Conservation (phyloP, 176 grass and related monocot genomes). For the Puya raimondii region DNA sequence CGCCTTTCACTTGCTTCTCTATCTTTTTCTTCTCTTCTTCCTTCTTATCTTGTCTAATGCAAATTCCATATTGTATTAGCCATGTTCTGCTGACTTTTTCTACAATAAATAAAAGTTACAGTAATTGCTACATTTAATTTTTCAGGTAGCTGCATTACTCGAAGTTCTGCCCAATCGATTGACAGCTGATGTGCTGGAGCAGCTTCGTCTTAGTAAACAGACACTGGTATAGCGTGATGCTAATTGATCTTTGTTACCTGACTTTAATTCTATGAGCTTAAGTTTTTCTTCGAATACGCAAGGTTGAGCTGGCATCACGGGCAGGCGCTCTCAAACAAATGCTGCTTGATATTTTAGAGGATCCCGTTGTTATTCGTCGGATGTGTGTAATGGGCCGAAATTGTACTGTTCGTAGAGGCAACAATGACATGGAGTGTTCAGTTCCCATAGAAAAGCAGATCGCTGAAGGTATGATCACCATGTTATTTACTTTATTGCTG, state of each 20-base stretch:
- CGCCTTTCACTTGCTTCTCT: too few relatives aligned
- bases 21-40: too few relatives aligned
- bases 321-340: constrained; percentile 97
- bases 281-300: constrained; percentile 27
- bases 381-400: constrained; percentile 98
- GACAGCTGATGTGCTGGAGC: constrained; percentile 88
- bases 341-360: constrained; percentile 86
- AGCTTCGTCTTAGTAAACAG: constrained; percentile 98
- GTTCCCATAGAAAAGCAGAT: constrained; percentile 80
- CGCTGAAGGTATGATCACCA: constrained; percentile 61
- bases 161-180: constrained; percentile 94
- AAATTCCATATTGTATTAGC: too few relatives aligned
- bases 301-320: constrained; percentile 94
- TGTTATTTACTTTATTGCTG: constrained; percentile 5
- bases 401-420: constrained; percentile 53
- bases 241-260: background rate
- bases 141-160: constrained; percentile 75
- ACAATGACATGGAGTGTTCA: constrained; percentile 56
- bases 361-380: constrained; percentile 85
- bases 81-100: too few relatives aligned
- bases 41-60: too few relatives aligned
- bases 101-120: background rate
- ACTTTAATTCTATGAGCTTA: constrained; percentile 8
- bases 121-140: constrained; percentile 5
- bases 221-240: constrained; percentile 37